phyloP scores from a whole-genome alignment of 2,329 filamentous ascomycete species.

The Bimuria novae-zelandiae region DNA sequence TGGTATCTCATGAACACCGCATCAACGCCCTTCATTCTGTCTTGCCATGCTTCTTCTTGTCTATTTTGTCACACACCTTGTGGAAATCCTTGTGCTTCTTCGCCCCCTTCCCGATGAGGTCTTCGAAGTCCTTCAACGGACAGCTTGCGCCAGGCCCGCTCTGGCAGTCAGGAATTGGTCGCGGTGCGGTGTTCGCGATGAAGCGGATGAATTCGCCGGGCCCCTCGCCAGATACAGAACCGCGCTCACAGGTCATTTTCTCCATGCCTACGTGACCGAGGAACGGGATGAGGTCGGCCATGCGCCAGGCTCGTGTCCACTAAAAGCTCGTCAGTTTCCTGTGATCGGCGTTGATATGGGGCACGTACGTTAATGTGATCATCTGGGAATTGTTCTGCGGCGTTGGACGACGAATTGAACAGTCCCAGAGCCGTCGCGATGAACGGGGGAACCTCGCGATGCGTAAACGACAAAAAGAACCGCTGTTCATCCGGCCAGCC shows the following conservation, averaged over 20 bases:
- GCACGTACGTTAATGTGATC: conserved; percentile 51
- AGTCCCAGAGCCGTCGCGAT: conserved; percentile 68
- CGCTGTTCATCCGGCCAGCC: conserved; percentile 54
- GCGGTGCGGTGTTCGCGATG: conserved; percentile 56
- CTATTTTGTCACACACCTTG: conserved; percentile 34
- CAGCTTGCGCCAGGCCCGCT: conserved; percentile 58
- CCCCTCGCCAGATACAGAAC: conserved; percentile 52
- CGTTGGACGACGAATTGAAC: conserved; percentile 69
- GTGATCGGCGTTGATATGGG: too few species aligned
- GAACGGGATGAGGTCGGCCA: conserved; percentile 66
- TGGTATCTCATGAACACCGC: too few species aligned
- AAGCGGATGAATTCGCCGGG: conserved; percentile 57
- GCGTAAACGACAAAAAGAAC: conserved; percentile 69
- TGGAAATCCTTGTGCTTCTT: conserved; percentile 38
- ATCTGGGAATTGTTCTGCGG: conserved; percentile 64
- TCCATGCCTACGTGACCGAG: conserved; percentile 69
- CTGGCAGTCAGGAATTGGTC: conserved; percentile 53
- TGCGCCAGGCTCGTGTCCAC: conserved; percentile 66
- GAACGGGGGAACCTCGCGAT: conserved; percentile 69
- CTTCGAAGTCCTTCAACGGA: conserved; percentile 48
- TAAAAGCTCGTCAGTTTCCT: conserved; percentile 38
- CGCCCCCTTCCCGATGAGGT: conserved; percentile 49
- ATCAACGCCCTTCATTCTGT: too few species aligned
- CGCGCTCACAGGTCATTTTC: conserved; percentile 61
- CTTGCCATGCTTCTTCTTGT: conserved; percentile 1